Conservation (phyloP, 2,329 filamentous ascomycete species). For the Alternaria conjuncta region DNA sequence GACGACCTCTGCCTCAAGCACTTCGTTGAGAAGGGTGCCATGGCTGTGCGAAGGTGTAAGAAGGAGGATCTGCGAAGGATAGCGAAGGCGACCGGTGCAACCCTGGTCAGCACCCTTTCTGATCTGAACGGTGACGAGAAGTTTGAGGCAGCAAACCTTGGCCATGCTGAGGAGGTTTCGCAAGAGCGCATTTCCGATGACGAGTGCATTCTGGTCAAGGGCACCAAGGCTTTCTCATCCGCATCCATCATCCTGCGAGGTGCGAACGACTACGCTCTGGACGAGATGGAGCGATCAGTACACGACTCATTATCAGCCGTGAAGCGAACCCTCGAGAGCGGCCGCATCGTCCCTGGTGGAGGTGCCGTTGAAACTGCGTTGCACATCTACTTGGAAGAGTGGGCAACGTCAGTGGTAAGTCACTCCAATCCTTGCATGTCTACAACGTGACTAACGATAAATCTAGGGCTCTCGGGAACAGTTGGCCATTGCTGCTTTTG, state of each 20-base stretch:
- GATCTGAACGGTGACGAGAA: slow-evolving; percentile 97
- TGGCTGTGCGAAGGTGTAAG: slow-evolving; percentile 95
- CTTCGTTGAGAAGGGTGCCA: slow-evolving; percentile 92
- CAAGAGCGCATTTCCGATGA: slow-evolving; percentile 99
- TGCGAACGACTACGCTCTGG: slow-evolving; percentile 92
- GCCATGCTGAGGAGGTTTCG: slow-evolving; percentile 92
- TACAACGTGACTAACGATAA: slow-evolving; percentile 6
- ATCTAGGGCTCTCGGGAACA: slow-evolving; percentile 84
- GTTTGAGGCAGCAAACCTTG: slow-evolving; percentile 89
- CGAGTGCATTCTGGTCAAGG: slow-evolving; percentile 96
- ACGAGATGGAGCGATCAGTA: slow-evolving; percentile 98
- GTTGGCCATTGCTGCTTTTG: slow-evolving; percentile 96
- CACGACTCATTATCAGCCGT: slow-evolving; percentile 97
- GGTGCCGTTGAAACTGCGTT: slow-evolving; percentile 98
- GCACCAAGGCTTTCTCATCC: slow-evolving; percentile 91
- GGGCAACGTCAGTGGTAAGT: slow-evolving; percentile 88
- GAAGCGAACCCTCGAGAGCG: slow-evolving; percentile 95
- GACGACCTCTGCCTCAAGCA: slow-evolving; percentile 94
- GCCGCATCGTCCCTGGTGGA: slow-evolving; percentile 94
- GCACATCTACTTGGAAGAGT: slow-evolving; percentile 99
- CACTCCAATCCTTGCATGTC: background rate
- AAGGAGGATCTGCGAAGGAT: slow-evolving; percentile 97
- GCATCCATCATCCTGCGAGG: slow-evolving; percentile 96
- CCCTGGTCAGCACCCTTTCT: slow-evolving; percentile 88
- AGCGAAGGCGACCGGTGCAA: slow-evolving; percentile 93